Evolutionary conservation across 805 yeast species (phyloP).

Genomic region (Scheffersomyces ergatensis): DNA sequence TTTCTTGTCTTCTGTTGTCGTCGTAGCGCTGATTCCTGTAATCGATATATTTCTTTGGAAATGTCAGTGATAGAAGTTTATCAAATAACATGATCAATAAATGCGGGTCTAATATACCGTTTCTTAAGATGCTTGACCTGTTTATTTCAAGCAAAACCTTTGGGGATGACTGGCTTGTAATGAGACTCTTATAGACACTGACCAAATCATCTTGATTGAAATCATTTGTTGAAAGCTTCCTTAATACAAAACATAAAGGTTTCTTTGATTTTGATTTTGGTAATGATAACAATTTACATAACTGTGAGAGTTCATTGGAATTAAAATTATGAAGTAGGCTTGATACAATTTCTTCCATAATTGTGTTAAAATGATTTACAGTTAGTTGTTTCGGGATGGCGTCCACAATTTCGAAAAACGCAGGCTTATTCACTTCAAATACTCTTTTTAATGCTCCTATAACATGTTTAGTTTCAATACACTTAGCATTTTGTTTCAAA

Average conservation of each 20-base stretch:
- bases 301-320: too few relatives aligned
- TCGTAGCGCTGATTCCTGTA: neutral
- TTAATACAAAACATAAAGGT: too few relatives aligned
- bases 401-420: too few relatives aligned
- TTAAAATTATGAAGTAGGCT: too few relatives aligned
- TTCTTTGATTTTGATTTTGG: too few relatives aligned
- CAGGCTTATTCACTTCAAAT: too few relatives aligned
- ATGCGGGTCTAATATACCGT: conserved; percentile 1
- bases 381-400: too few relatives aligned
- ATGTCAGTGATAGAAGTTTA: neutral
- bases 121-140: conserved; percentile 3
- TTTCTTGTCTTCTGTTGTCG: conserved; percentile 1
- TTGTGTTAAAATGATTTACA: neutral
- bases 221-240: too few relatives aligned
- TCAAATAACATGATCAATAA: conserved; percentile 2
- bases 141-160: conserved; percentile 7
- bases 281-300: too few relatives aligned
- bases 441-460: too few relatives aligned
- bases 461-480: too few relatives aligned
- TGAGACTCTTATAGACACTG: neutral
- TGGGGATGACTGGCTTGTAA: neutral
- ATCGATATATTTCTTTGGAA: neutral
- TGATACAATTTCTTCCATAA: neutral
- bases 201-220: conserved; percentile 1
- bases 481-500: too few relatives aligned